Evolutionary conservation across 148 eudicot genomes (phyloP), one percentile per base, ranked within the genome.

Genomic region (Dysphania ambrosioides): DNA sequence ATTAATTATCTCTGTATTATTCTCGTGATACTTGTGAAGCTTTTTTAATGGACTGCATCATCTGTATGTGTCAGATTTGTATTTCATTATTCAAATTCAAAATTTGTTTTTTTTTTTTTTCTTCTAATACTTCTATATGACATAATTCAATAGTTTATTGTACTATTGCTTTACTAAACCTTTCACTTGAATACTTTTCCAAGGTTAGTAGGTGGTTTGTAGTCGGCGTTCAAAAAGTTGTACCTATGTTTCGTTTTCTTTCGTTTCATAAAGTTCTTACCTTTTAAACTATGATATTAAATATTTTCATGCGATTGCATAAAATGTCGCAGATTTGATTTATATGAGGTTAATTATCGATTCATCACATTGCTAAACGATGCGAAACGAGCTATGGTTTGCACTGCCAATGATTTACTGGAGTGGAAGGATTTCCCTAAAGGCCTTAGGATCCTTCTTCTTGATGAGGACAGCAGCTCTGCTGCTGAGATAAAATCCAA

Each of bases 351-450:
- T 75, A 66, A 80, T 80, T 16, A 71, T 66, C 38, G 69, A 63
- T 40, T 26, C 29, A 21, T 53, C 15, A 63, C 61, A 71, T 57
- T 80, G 86, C 81, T 85, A 85, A 84, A 88, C 77, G 82, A 91
- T 91, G 92, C 93, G 78, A 88, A 86, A 76, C 79, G 75, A 89
- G 90, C 87, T 77, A 90, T 90, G 94, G 89, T 88, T 87, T 90
- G 85, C 84, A 89, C 88, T 86, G 95, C 89, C 74, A 84, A 82
- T 75, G 92, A 90, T 79, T 75, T 88, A 83, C 77, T 85, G 80
- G 89, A 62, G 63, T 90, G 92, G 95, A 90, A 83, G 73, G 92
- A 92, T 81, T 92, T 92, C 75, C 97, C 97, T 29, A 92, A 90
- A 83, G 97, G 97, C 75, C 95, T 92, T 76, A 84, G 84, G 75